Evolutionary conservation across 495 filamentous ascomycete genomes (phyloP), one percentile per base, ranked within the genome.

Genomic region (Trichocladium antarcticum): DNA sequence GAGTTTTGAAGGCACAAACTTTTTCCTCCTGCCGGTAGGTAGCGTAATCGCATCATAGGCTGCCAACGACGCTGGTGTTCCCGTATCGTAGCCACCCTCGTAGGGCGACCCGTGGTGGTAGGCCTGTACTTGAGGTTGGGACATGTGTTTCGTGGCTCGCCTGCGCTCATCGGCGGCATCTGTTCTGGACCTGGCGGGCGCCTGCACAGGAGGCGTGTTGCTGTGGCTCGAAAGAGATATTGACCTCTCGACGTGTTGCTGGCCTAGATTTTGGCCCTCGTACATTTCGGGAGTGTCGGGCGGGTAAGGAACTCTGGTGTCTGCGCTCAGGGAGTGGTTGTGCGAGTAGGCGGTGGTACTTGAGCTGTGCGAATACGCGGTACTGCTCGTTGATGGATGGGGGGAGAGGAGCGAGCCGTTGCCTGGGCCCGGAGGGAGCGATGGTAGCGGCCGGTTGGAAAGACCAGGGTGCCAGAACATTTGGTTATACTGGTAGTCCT

Each of bases 401-500:
- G 59, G 51, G 9, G 70, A 66, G 11, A 67, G 47, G 45, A 68
- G 57, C 1, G 70, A 63, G 45, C 61, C 66, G 49, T 55, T 66
- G 39, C 73, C 67, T 16, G 68, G 69, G 22, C 32, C 46, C 11
- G 78, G 73, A 10, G 89, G 87, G 7, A 87, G 78, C n/a, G 87
- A 83, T 14, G 89, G 89, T 35, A 94, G 69, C 8, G 88, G 89
- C 29, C 85, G 76, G 38, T 66, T 75, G 5, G 67, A 72, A 59
- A 87, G 78, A 3, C 84, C 84, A 6, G 89, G 92, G 60, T 95
- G 89, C 62, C 87, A 98, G 61, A 97, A 98, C 63, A 97, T 79
- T 31, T 56, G 53, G 19, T 56, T 49, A 54, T 96, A 93, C 15
- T 81, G 84, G 47, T 84, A 83, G 40, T 82, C 83, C 36, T 84